Percentiles rank a stretch among this genome's conserved stretches.
Conservation (phyloP, 441 rosid genomes). For the Biscutella laevigata region DNA sequence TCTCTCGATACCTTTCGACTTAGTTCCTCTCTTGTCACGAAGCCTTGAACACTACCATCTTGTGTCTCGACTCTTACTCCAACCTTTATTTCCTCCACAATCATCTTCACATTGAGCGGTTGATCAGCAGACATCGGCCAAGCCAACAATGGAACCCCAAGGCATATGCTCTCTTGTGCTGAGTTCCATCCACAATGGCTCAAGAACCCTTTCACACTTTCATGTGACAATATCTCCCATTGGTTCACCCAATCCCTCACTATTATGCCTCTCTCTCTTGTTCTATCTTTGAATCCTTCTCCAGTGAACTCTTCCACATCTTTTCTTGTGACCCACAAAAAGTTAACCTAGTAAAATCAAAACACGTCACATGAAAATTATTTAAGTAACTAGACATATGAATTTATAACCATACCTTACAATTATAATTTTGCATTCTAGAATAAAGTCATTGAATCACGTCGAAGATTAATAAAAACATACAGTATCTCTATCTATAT, state of each 20-base stretch:
- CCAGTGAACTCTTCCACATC: constrained; percentile 24
- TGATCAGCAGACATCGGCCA: constrained; percentile 84
- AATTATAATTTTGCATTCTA: background rate
- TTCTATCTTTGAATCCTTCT: constrained; percentile 36
- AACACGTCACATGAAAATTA: background rate
- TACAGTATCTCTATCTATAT: no score
- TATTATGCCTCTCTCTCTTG: constrained; percentile 38
- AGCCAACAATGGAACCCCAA: constrained; percentile 55
- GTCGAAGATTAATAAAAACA: background rate
- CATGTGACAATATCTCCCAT: constrained; percentile 45
- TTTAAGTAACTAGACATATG: background rate
- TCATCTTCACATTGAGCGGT: constrained; percentile 47
- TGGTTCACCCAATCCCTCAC: constrained; percentile 70
- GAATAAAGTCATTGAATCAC: background rate
- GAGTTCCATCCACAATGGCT: constrained; percentile 91
- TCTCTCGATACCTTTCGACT: constrained; percentile 23
- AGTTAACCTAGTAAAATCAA: constrained; percentile 17
- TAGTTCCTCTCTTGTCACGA: constrained; percentile 39
- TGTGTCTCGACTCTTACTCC: constrained; percentile 49
- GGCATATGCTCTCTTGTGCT: constrained; percentile 52
- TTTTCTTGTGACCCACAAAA: constrained; percentile 51
- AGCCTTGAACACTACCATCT: constrained; percentile 35
- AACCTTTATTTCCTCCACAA: constrained; percentile 59
- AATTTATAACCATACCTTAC: background rate
- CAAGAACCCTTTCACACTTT: constrained; percentile 43